These are phyloP conservation scores for Colletotrichum trifolii DNA, from an alignment of 2,329 filamentous ascomycete genomes.

Conservation along the genomic window DNA sequence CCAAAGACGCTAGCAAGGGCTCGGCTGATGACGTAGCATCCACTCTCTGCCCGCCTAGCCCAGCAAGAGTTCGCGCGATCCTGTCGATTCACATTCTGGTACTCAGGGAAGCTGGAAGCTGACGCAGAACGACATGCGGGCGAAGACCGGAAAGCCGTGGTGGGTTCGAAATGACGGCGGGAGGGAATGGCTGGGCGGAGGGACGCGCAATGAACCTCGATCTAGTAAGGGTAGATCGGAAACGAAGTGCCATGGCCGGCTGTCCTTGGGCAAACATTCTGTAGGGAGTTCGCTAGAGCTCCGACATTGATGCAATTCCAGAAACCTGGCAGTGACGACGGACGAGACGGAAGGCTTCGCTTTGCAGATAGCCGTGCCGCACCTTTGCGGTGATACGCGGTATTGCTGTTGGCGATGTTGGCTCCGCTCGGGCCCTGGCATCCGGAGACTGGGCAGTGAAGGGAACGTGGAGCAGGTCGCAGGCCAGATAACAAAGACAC, in stretches of 20 bases:
- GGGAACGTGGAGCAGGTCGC: neutral
- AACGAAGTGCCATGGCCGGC: conserved; percentile 9
- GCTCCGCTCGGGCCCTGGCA: conserved; percentile 11
- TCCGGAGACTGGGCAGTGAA: conserved; percentile 1
- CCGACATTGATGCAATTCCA: conserved; percentile 16
- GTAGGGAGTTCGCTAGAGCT: conserved; percentile 6
- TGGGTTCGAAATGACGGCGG: conserved; percentile 27
- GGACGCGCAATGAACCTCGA: conserved; percentile 35
- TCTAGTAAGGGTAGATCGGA: conserved; percentile 25
- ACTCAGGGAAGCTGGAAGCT: neutral
- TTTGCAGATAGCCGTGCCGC: conserved; percentile 19
- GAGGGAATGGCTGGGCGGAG: conserved; percentile 12
- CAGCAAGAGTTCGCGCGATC: conserved; percentile 23
- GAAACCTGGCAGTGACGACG: conserved; percentile 17
- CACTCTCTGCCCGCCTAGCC: conserved; percentile 13
- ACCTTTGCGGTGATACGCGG: conserved; percentile 8
- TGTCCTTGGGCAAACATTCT: neutral
- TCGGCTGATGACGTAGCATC: conserved; percentile 35
- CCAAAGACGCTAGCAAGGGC: conserved; percentile 15
- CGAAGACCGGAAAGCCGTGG: conserved; percentile 23
- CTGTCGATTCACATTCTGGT: conserved; percentile 10
- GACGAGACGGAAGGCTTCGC: neutral
- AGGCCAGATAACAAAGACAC: too few relatives aligned
- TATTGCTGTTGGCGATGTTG: neutral
- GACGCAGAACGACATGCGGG: neutral